Evolutionary conservation across 768 basidiomycete species (phyloP).

Genomic region (Lactifluus hygrophoroides): DNA sequence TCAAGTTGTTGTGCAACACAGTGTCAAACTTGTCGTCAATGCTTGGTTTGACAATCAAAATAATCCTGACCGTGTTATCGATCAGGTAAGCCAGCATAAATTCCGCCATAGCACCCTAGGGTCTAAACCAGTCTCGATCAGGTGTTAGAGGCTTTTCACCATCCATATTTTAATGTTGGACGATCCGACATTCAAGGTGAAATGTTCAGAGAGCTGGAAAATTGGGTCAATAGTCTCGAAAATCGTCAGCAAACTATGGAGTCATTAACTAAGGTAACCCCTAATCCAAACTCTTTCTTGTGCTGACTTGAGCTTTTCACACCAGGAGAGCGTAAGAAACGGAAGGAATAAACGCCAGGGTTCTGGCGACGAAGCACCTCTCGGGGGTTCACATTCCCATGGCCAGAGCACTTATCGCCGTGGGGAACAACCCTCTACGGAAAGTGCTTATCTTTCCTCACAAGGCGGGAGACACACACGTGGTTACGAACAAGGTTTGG

Average conservation of each 20-base stretch:
- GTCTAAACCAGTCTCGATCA: neutral
- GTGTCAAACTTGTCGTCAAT: conserved; percentile 50
- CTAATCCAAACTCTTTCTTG: neutral
- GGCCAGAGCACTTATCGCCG: neutral
- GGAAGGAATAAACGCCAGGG: conserved; percentile 14
- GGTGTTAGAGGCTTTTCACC: conserved; percentile 63
- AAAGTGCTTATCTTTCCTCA: neutral
- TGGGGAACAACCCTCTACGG: neutral
- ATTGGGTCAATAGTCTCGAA: conserved; percentile 44
- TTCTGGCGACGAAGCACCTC: conserved; percentile 3
- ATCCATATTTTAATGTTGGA: conserved; percentile 54
- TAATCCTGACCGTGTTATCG: conserved; percentile 37
- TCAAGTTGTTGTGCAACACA: conserved; percentile 53
- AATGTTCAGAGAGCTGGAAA: conserved; percentile 52
- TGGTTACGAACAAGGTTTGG: neutral
- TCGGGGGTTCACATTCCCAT: neutral
- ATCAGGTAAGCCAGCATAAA: conserved; percentile 31
- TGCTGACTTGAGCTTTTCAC: neutral
- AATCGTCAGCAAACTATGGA: conserved; percentile 38
- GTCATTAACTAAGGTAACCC: conserved; percentile 45
- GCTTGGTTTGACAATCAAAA: conserved; percentile 43
- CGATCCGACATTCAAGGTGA: conserved; percentile 45
- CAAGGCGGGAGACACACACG: neutral
- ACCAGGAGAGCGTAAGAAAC: neutral
- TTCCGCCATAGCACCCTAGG: neutral